Evolutionary conservation across 2,329 filamentous ascomycete species (phyloP), one percentile per base, ranked within the genome.

Genomic region (Albifimbria verrucaria): DNA sequence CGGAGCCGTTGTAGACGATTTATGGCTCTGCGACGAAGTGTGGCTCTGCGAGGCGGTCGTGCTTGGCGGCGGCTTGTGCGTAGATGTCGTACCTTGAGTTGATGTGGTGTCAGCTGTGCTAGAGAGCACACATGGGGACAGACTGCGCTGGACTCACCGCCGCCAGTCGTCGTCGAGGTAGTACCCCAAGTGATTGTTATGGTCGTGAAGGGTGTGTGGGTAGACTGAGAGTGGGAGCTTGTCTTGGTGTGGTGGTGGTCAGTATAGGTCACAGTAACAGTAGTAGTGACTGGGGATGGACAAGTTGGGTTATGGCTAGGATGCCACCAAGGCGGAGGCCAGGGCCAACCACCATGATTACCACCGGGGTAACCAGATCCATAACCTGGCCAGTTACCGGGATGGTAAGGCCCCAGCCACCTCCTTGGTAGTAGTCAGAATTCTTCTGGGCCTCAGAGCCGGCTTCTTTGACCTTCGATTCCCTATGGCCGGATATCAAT

Each of bases 91-190:
- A 21, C 44, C 49, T 21, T 53, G 51, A 20, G 50, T 52, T 9
- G 48, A 44, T 21, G 62, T 62, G 47, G 59, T 47, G 43, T 62
- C 53, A 11, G 66, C 59, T 26, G 58, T 48, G 1, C 58, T 64
- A 20, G 64, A 62, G 52, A 64, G 52, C 21, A 66, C 25, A 22
- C 60, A 62, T 36, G 61, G 57, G 24, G 49, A 42, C n/a, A 44
- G 36, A 12, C 49, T 39, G 32, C 32, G 32, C 32, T 39, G 15
- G 32, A 39, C 32, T 39, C 32, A 39, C 32, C 32, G 32, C 32
- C 32, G 32, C 32, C 11, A 39, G 32, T 12, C 32, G 32, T 39
- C 12, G 32, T 39, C 18, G 32, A 17, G 32, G 32, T 39, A 39
- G 4, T 5, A 32, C 26, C 26, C 26, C 26, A 32, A 32, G 7